Evolutionary conservation across 2,329 filamentous ascomycete genomes (phyloP), one percentile per base, ranked within the genome.

Genomic region (Colletotrichum sp.): DNA sequence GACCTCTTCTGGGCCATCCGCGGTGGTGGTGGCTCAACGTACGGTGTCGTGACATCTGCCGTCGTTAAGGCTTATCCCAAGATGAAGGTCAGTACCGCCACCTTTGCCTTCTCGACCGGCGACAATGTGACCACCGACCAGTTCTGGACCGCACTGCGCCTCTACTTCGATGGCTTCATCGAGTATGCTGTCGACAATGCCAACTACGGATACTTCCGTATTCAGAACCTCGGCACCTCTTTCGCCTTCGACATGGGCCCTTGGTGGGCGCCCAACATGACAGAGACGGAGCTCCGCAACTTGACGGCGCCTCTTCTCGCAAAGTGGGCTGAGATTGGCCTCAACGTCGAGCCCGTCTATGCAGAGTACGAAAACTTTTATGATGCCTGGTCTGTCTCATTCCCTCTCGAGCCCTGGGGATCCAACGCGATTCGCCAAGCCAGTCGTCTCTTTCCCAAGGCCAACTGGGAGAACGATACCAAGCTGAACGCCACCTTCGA

Each of bases 1-100:
- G 91, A 94, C 69, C 82, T 94, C 1, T 94, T 92, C 81, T 94
- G 92, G 92, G 92, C 92, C 1, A 85, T 93, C 74, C 83, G 89
- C 74, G 91, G 92, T 16, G 77, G 85, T 7, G 87, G 87, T 28
- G 83, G 83, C 21, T 83, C 81, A 75, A 86, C 84, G 3, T 77
- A 88, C 76, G 91, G 86, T 4, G 85, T 92, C 3, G 90, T 93
- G 2, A 81, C 87, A 9, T 90, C 88, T 2, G 84, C 92, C 79
- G 92, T 89, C 0, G 84, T 88, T 55, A 89, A 88, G 78, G 85
- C 87, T 3, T 84, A 91, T 79, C 81, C 84, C 1, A 86, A 89
- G 73, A 80, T 80, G 7, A 81, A 82, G 0, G 83, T 88, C 4
- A 84, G 85, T 2, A 89, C 86, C 3, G 84, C 87, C 2, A 86